phyloP scores from a whole-genome alignment of 2,329 filamentous ascomycete genomes.

The Grosmannia serpens region DNA sequence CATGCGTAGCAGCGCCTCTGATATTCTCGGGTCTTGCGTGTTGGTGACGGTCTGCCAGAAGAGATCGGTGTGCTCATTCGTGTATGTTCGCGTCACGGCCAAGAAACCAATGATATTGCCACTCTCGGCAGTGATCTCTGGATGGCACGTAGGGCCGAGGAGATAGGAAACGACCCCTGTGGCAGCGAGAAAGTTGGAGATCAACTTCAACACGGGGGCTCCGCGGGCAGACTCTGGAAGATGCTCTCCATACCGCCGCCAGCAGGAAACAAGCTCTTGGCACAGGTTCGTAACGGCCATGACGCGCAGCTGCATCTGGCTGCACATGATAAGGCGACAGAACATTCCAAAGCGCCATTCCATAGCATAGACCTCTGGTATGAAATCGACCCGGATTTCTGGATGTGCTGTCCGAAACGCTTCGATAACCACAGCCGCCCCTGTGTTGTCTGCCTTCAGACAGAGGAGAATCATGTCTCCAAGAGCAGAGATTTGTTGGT shows the following conservation, averaged over 20 bases:
- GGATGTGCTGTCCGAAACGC: constrained; percentile 24
- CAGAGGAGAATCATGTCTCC: constrained; percentile 31
- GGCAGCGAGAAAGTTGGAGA: constrained; percentile 57
- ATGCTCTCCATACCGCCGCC: constrained; percentile 42
- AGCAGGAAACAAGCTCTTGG: constrained; percentile 54
- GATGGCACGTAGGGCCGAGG: constrained; percentile 81
- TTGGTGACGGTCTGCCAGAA: constrained; percentile 76
- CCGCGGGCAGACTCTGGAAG: constrained; percentile 24
- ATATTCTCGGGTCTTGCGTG: constrained; percentile 75
- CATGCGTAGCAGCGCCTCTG: constrained; percentile 67
- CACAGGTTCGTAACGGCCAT: constrained; percentile 68
- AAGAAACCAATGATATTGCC: constrained; percentile 81
- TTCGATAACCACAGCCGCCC: constrained; percentile 22
- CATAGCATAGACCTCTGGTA: constrained; percentile 39
- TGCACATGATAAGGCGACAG: constrained; percentile 64
- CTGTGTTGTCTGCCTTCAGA: constrained; percentile 25
- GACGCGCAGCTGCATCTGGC: constrained; percentile 84
- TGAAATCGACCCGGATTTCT: constrained; percentile 24
- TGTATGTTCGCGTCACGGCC: constrained; percentile 66
- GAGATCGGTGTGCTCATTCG: constrained; percentile 58
- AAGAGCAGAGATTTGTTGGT: constrained; percentile 26
- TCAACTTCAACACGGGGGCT: constrained; percentile 46
- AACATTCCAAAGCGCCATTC: constrained; percentile 62
- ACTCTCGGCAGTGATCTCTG: constrained; percentile 73
- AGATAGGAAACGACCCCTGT: constrained; percentile 76